phyloP scores from a whole-genome alignment of 2,329 filamentous ascomycete genomes.

The Arthroderma sp. region DNA sequence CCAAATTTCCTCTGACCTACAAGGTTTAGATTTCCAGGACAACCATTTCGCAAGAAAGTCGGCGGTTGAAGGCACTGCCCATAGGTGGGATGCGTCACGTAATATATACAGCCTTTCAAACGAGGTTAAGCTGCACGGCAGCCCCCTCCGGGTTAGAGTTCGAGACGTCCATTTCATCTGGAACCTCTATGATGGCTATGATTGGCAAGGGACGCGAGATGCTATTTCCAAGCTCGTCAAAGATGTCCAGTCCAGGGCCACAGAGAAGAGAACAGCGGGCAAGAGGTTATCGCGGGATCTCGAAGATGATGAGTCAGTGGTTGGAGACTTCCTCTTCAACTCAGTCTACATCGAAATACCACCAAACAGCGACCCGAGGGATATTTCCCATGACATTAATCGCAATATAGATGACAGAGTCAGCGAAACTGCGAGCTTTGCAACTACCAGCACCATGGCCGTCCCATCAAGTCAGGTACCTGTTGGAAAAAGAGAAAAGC shows the following conservation, averaged over 20 bases:
- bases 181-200: conserved; percentile 96
- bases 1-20: conserved; percentile 42
- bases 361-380: conserved; percentile 68
- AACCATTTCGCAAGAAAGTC: conserved; percentile 59
- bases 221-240: conserved; percentile 79
- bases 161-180: conserved; percentile 88
- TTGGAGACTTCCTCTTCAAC: conserved; percentile 94
- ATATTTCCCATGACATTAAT: conserved; percentile 74
- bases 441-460: conserved; percentile 50
- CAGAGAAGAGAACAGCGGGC: conserved; percentile 54
- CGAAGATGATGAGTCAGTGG: conserved; percentile 64
- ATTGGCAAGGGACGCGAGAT: conserved; percentile 81
- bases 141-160: conserved; percentile 63
- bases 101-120: conserved; percentile 61
- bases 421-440: conserved; percentile 82
- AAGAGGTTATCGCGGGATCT: conserved; percentile 43
- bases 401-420: conserved; percentile 70
- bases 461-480: conserved; percentile 23
- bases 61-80: conserved; percentile 51
- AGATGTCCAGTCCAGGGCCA: conserved; percentile 69
- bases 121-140: conserved; percentile 46
- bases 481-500: conserved; percentile 38
- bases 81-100: conserved; percentile 65
- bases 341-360: conserved; percentile 96
- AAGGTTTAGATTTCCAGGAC: conserved; percentile 59